Base-by-base conservation (phyloP, 768 basidiomycete species). In the Mycena galopus region DNA sequence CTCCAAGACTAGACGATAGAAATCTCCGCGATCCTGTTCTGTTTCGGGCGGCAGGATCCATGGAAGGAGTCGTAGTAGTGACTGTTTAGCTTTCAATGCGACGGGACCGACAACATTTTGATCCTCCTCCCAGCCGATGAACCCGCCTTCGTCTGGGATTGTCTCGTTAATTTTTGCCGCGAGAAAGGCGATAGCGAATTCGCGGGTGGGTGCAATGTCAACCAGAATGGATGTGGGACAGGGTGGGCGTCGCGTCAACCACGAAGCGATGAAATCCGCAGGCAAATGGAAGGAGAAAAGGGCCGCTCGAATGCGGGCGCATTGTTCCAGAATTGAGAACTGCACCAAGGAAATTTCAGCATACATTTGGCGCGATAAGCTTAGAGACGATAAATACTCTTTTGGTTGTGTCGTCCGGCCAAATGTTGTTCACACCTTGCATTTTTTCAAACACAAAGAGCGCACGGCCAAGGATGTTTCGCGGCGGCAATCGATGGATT, bases 1-100 rank as follows among this genome's bases (percentile, higher is more conserved):
- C 16, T 73, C 73, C 9, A 73, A 64, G 9, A 73, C 73, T 23
- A 73, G 33, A 9, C 72, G 72, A 32, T 73, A 73, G 2, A 69
- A 30, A 32, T 16, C n/a, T 0, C 30, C 23, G 5, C 9, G 9
- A 8, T n/a, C 33, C 2, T 21, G 37, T 3, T 60, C 56, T 1
- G n/a, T 23, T 29, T 69, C 72, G 3, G 42, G 19, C 9, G 72
- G 72, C 50, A 73, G 19, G 21, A 69, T 35, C 19, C 44, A 53
- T 1, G 72, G 67, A 11, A 73, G 64, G 21, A 73, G 72, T 9
- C 25, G 42, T 5, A 55, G 60, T 7, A 73, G 39, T 2, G 44
- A 32, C 10, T 25, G 14, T 47, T 65, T 73, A 5, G 72, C 67
- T 4, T 21, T 17, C 14, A 69, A 21, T 6, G 72, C 67, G 7